Evolutionary conservation across 176 grass and related monocot genomes (phyloP), one percentile per base, ranked within the genome.

Genomic region (Zoysia japonica): DNA sequence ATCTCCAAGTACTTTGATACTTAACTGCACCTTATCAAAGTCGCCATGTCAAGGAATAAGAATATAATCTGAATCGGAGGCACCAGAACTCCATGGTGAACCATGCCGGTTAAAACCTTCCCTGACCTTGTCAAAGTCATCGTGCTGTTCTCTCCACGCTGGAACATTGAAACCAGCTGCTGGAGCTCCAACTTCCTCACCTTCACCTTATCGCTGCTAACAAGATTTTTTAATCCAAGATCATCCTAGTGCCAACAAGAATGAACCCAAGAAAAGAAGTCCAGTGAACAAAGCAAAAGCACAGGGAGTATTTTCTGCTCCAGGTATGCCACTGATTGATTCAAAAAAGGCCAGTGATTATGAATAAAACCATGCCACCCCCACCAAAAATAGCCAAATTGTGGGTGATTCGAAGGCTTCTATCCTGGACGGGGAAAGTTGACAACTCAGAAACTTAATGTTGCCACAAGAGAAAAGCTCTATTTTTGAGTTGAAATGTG

Each of bases 321-420:
- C 96, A 1, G 96, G 96, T 85, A 99, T 99, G 75, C 96, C 96
- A 54, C 95, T 92, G 0, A 1, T 99, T 99, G 47, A 99, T 95
- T 61, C 96, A 92, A 55, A 99, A 99, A 41, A 99, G 96, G 15
- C 96, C 86, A 0, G 96, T 86, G 53, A 99, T 91, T 88, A 99
- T 91, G 12, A 92, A 89, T 47, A 99, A 85, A 84, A 95, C 65
- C 73, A 99, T 78, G 36, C 96, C 92, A 9, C 90, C 81, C 1
- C 96, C 96, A 14, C 96, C 96, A 39, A 99, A 95, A 47, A 99
- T 89, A 66, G 89, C 78, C 84, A 99, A 49, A 78, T 99, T 99
- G 76, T 99, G 96, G 70, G 86, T 91, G 15, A 99, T 67, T 40
- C 90, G 83, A 54, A 99, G 90, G 86, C 96, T 99, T 89, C 84